Evolutionary conservation across 495 filamentous ascomycete genomes (phyloP).

Genomic region (Paragyromitra xinjiangensis): DNA sequence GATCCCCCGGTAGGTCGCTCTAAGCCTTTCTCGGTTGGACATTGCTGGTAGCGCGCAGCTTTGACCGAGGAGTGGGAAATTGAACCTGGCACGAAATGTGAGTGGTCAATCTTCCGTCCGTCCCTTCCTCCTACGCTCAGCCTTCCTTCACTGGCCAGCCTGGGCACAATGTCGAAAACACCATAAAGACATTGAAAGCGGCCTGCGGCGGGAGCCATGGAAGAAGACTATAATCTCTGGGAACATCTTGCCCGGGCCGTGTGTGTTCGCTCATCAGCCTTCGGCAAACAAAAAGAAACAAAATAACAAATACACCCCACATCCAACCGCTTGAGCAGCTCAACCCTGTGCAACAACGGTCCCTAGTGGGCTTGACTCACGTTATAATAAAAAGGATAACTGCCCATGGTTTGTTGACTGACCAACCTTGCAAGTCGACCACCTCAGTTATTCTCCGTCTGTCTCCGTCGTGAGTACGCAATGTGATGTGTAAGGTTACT

Average conservation of each 20-base stretch:
- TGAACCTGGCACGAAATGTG: constrained; percentile 48
- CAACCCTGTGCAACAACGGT: not conserved
- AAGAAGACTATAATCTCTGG: constrained; percentile 14
- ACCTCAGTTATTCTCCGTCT: not conserved
- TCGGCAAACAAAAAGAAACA: constrained; percentile 38
- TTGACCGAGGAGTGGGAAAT: constrained; percentile 54
- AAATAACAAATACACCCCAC: constrained; percentile 3
- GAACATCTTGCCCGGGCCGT: constrained; percentile 26
- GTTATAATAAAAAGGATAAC: constrained; percentile 14
- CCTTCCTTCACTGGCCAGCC: constrained; percentile 20
- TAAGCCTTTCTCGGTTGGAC: constrained; percentile 51
- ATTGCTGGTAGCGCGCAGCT: constrained; percentile 48
- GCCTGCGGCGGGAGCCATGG: constrained; percentile 28
- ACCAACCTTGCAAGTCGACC: not conserved
- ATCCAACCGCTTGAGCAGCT: constrained; percentile 11
- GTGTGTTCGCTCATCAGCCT: constrained; percentile 26
- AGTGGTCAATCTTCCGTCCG: constrained; percentile 37
- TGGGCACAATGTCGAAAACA: constrained; percentile 28
- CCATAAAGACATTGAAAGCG: constrained; percentile 48
- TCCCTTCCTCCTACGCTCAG: constrained; percentile 36
- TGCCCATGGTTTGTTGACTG: not conserved
- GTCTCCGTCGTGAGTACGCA: not conserved
- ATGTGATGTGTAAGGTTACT: constrained; percentile 1
- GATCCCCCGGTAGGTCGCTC: constrained; percentile 25
- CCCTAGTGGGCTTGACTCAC: constrained; percentile 2